Conservation (phyloP, 305 asterid species). For the Plantago rigida region DNA sequence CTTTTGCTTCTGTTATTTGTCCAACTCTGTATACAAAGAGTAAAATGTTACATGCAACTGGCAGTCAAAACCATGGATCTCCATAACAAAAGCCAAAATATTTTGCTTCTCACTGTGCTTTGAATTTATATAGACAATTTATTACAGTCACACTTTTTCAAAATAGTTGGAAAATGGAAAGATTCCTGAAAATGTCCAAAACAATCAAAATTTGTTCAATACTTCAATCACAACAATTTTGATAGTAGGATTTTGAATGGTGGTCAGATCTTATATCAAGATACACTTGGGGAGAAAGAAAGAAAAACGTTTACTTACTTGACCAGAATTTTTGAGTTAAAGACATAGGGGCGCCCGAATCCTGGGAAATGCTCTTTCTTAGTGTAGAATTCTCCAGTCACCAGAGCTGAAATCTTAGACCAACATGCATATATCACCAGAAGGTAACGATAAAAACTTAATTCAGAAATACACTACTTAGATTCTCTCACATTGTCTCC, state of each 20-base stretch:
- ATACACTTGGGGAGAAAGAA: too few relatives aligned
- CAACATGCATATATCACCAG: slow-evolving; percentile 41
- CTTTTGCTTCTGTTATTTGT: slow-evolving; percentile 71
- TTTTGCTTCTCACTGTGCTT: too few relatives aligned
- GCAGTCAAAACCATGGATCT: background rate
- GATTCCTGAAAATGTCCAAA: too few relatives aligned
- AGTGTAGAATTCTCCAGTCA: slow-evolving; percentile 88
- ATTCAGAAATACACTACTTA: slow-evolving; percentile 24
- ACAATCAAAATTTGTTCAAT: too few relatives aligned
- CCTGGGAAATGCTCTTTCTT: slow-evolving; percentile 97
- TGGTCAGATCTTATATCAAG: slow-evolving; percentile 5
- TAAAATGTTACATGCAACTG: slow-evolving; percentile 7
- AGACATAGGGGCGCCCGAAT: slow-evolving; percentile 88
- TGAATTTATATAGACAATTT: too few relatives aligned
- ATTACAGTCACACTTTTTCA: too few relatives aligned
- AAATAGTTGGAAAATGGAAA: too few relatives aligned
- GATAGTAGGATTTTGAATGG: background rate
- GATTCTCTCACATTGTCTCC: slow-evolving; percentile 66
- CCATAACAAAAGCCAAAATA: too few relatives aligned
- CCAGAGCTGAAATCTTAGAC: slow-evolving; percentile 93
- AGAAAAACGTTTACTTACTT: slow-evolving; percentile 30
- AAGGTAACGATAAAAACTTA: slow-evolving; percentile 25
- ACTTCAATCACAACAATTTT: too few relatives aligned
- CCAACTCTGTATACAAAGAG: slow-evolving; percentile 55
- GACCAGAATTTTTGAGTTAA: slow-evolving; percentile 65